Evolutionary conservation across 495 filamentous ascomycete genomes (phyloP), one percentile per base, ranked within the genome.

Genomic region (Penicillium simplicissimum): DNA sequence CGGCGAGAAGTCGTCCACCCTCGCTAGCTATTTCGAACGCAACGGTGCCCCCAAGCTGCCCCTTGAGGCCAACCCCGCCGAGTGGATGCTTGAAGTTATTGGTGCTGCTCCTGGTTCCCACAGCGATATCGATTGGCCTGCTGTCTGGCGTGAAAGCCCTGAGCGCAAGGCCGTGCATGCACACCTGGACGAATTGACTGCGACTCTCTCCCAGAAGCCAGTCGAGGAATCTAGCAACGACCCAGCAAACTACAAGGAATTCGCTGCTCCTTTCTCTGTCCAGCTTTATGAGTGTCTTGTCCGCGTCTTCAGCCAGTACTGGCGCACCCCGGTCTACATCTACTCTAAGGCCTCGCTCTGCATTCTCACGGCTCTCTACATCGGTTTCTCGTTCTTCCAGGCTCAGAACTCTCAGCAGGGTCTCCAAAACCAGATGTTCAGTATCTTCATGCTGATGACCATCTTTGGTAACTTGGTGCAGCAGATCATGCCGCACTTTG

Each of bases 11-110:
- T 91, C 91, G 0, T 81, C 82, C 25, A 88, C 80, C 17, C 73
- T 97, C 62, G 84, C 85, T 1, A 82, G 73, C 63, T 96, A 96
- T 75, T 97, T 97, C 64, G 89, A 95, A 74, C 79, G 81, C 51
- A 89, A 93, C 67, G 89, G 93, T 49, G 90, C 89, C 4, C 76
- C 81, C 19, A 80, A 85, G 66, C 64, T 97, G 83, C 76, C 90
- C 83, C 10, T 68, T 69, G 87, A 89, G 15, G 89, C 91, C n/a
- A 97, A 84, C 62, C 92, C 92, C 31, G 94, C 94, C 19, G 94
- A 98, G 76, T 96, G 91, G 90, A 97, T 98, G 91, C 81, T 98
- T 37, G 92, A 96, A 69, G 88, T 92, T 52, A 96, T 94, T 67
- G 94, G 93, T 61, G 92, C 92, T 28, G 93, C 93, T 1, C 93